Evolutionary conservation across 2,329 filamentous ascomycete species (phyloP).

Genomic region (Botrytis sinoallii): DNA sequence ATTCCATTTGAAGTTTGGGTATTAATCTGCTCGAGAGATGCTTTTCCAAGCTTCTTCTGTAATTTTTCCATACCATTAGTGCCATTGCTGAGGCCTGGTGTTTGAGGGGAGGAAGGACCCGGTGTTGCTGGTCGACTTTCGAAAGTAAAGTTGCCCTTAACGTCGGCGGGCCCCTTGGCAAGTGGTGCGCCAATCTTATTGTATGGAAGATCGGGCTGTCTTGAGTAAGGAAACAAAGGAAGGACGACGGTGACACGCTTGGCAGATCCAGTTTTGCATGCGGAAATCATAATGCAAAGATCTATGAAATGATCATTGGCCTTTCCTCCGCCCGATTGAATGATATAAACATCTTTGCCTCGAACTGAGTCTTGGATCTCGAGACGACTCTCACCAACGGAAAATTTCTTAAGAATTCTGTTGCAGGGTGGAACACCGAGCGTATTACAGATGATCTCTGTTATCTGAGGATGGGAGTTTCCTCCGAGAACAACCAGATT

Average conservation of each 20-base stretch:
- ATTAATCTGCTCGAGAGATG: conserved; percentile 58
- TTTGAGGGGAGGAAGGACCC: conserved; percentile 66
- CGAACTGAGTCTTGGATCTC: conserved; percentile 96
- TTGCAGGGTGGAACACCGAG: conserved; percentile 84
- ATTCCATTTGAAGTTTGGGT: conserved; percentile 38
- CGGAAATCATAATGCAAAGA: conserved; percentile 96
- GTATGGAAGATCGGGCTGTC: conserved; percentile 94
- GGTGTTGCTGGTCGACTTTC: conserved; percentile 90
- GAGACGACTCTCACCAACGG: conserved; percentile 89
- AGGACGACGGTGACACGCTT: conserved; percentile 90
- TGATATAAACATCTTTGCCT: conserved; percentile 98
- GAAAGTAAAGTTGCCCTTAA: conserved; percentile 71
- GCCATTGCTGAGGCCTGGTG: conserved; percentile 51
- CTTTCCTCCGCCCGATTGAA: conserved; percentile 87
- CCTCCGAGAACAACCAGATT: conserved; percentile 94
- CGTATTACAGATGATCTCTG: conserved; percentile 81
- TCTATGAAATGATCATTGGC: conserved; percentile 98
- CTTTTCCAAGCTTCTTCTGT: conserved; percentile 69
- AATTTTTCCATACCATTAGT: conserved; percentile 65
- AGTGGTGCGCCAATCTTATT: conserved; percentile 92
- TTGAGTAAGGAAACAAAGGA: conserved; percentile 93
- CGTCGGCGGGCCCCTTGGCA: conserved; percentile 58
- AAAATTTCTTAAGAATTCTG: conserved; percentile 86
- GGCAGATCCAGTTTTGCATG: conserved; percentile 91
- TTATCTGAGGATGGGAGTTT: conserved; percentile 85